Conservation (phyloP, 352 stramenopile species). For the Phytophthora meadii region DNA sequence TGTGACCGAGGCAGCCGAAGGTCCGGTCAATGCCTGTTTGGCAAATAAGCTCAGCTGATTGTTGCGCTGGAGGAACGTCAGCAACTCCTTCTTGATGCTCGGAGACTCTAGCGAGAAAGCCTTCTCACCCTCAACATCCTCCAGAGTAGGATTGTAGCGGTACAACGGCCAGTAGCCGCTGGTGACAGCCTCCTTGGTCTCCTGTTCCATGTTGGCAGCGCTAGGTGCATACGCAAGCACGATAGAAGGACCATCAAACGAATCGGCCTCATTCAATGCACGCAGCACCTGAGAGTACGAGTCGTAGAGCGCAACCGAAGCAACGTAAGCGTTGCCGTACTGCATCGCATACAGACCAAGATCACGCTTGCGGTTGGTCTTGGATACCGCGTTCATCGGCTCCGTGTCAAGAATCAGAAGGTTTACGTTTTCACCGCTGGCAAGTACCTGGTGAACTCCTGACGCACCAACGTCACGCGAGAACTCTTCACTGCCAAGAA, state of each 20-base stretch:
- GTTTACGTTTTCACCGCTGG: slow-evolving; percentile 81
- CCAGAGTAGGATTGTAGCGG: slow-evolving; percentile 88
- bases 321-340: slow-evolving; percentile 94
- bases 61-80: slow-evolving; percentile 89
- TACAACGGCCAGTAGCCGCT: slow-evolving; percentile 93
- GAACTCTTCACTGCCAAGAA: slow-evolving; percentile 80
- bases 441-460: slow-evolving; percentile 76
- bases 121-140: slow-evolving; percentile 84
- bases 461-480: slow-evolving; percentile 74
- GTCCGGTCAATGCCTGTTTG: slow-evolving; percentile 65
- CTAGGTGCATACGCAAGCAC: slow-evolving; percentile 90
- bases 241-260: slow-evolving; percentile 91
- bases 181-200: slow-evolving; percentile 88
- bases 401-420: slow-evolving; percentile 81
- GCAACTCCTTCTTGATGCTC: slow-evolving; percentile 92
- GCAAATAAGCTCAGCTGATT: slow-evolving; percentile 92
- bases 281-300: slow-evolving; percentile 88
- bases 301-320: slow-evolving; percentile 91
- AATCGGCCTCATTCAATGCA: slow-evolving; percentile 91
- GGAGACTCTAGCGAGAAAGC: slow-evolving; percentile 91
- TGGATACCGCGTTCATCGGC: slow-evolving; percentile 66
- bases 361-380: slow-evolving; percentile 89
- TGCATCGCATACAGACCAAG: slow-evolving; percentile 94
- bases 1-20: slow-evolving; percentile 48
- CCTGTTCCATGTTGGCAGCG: slow-evolving; percentile 87